Percentiles rank a stretch among this genome's conserved stretches.
phyloP scores from a whole-genome alignment of 805 yeast genomes.

The Isabelozyma pseudorhagii region DNA sequence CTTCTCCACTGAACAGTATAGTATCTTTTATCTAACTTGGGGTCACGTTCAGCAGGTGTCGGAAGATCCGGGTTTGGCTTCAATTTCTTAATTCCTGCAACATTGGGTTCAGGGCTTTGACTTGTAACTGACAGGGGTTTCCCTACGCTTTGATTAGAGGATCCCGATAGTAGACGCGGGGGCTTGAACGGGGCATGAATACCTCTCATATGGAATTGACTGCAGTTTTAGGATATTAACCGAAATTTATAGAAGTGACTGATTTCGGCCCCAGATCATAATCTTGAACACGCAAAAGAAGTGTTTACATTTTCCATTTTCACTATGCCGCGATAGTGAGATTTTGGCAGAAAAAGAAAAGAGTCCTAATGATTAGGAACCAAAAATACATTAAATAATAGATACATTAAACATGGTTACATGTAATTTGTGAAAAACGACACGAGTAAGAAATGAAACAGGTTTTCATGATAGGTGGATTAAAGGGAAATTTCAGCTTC shows the following conservation, averaged over 20 bases:
- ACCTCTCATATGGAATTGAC: background rate
- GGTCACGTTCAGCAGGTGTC: background rate
- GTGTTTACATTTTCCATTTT: background rate
- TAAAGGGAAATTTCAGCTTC: background rate
- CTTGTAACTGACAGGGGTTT: too few relatives aligned
- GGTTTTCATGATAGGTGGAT: too few relatives aligned
- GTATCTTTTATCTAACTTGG: background rate
- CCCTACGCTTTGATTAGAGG: background rate
- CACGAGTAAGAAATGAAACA: too few relatives aligned
- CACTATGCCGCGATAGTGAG: background rate
- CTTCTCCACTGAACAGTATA: constrained; percentile 65
- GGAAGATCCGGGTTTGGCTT: background rate
- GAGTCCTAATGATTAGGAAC: too few relatives aligned
- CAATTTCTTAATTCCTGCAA: too few relatives aligned
- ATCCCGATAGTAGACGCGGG: constrained; percentile 29
- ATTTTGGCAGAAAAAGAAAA: too few relatives aligned
- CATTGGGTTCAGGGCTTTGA: too few relatives aligned
- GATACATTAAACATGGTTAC: background rate
- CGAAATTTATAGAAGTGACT: too few relatives aligned
- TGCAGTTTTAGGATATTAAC: too few relatives aligned
- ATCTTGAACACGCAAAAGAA: background rate
- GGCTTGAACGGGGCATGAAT: constrained; percentile 52
- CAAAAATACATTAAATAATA: too few relatives aligned
- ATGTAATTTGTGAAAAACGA: too few relatives aligned
- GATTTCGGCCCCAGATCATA: background rate